Base-by-base conservation (phyloP, 257 asterid genomes). In the Plantago ovata region DNA sequence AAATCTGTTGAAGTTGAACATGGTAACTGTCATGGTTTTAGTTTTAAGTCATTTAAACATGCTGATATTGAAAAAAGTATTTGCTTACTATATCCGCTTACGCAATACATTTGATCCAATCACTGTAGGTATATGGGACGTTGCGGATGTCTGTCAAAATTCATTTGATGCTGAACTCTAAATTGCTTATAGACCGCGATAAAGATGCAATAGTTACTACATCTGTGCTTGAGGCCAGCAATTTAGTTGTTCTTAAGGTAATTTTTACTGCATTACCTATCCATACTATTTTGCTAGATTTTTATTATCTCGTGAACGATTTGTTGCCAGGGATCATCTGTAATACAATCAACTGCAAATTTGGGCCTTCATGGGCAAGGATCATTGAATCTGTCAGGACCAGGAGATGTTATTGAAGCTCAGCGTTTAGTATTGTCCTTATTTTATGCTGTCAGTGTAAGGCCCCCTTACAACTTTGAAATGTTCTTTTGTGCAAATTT, bases 301-400 rank as follows among this genome's bases (percentile, higher is more conserved):
- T n/a, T 62, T 36, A 23, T 42, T 56, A 36, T 53, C 60, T 64
- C 54, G 13, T 20, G 42, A 53, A 38, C 49, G 43, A 45, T 51
- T 67, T 62, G 43, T 61, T 64, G 36, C 24, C 76, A 89, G 97
- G 97, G 94, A 61, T 81, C 97, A 56, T 89, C 97, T 38, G 66
- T 80, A 72, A 89, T 89, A 80, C 95, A 68, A 68, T 89, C 97
- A 64, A 89, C 85, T 74, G 87, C 89, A 45, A 80, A 86, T 79
- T 78, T 89, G 85, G 95, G 92, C 74, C 79, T 89, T 71, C 89
- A 84, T 61, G 97, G 97, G 66, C 95, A 89, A 82, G 97, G 97
- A 46, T 84, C 95, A 32, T 75, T 89, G 85, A 89, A 89, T 80
- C 75, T 89, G 78, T 61, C 97, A 47, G 97, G 95, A 63, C 75